phyloP scores from a whole-genome alignment of 2,329 filamentous ascomycete species.

The Hypoxylon sp. region DNA sequence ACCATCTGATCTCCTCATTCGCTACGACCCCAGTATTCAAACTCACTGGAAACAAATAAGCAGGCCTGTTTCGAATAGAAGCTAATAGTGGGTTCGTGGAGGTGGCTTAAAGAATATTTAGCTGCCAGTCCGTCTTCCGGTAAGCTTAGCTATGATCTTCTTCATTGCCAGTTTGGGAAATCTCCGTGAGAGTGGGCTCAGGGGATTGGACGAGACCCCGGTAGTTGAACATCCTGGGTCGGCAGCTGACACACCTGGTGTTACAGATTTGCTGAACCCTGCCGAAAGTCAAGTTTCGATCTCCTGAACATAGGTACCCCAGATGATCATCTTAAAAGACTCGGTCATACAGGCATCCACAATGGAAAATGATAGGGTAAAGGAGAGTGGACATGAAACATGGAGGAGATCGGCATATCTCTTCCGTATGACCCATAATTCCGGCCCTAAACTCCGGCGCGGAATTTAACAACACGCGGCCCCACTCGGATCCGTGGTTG shows the following conservation, averaged over 20 bases:
- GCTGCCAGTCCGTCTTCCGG: not conserved
- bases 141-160: constrained; percentile 10
- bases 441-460: not conserved
- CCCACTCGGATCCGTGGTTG: not conserved
- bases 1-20: constrained; percentile 27
- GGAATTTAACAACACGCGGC: not conserved
- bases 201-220: constrained; percentile 19
- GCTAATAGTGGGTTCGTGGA: constrained; percentile 27
- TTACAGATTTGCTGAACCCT: constrained; percentile 22
- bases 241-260: constrained; percentile 30
- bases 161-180: constrained; percentile 7
- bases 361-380: constrained; percentile 2
- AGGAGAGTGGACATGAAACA: not conserved
- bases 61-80: constrained; percentile 29
- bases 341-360: not conserved
- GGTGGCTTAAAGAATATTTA: constrained; percentile 16
- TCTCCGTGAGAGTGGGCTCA: not conserved
- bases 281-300: constrained; percentile 20
- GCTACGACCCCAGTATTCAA: constrained; percentile 25
- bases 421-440: constrained; percentile 8
- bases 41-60: constrained; percentile 36
- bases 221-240: constrained; percentile 4
- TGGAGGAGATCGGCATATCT: not conserved
- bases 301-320: constrained; percentile 24
- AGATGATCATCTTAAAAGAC: constrained; percentile 26